A percentile compares a stretch with the other conserved stretches of the same genome.
Evolutionary conservation across 495 filamentous ascomycete species (phyloP).

Genomic region (Tuber microsphaerosporum): DNA sequence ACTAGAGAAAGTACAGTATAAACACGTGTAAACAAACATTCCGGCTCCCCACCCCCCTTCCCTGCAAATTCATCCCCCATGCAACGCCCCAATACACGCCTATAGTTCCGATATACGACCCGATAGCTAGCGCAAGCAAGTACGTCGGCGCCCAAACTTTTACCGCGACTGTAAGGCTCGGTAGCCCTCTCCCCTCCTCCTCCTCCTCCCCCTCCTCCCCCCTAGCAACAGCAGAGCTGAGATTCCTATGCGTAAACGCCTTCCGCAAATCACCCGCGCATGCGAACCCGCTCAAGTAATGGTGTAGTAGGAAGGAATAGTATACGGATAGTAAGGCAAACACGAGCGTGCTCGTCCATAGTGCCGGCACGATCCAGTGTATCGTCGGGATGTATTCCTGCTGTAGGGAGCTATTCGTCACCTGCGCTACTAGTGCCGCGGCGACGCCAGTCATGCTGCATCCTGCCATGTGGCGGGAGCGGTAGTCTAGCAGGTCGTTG

Average conservation of each 20-base stretch:
- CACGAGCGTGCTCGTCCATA: constrained; percentile 27
- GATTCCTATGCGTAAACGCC: constrained; percentile 22
- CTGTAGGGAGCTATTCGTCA: constrained; percentile 25
- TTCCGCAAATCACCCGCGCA: constrained; percentile 10
- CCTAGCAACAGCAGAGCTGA: not conserved
- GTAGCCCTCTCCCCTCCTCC: not conserved
- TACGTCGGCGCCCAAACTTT: constrained; percentile 26
- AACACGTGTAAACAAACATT: constrained; percentile 12
- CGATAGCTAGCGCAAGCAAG: constrained; percentile 18
- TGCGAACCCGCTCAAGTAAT: constrained; percentile 19
- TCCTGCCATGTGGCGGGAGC: constrained; percentile 27
- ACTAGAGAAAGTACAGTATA: not conserved
- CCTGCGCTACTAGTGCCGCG: constrained; percentile 24
- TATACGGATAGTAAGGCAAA: constrained; percentile 21
- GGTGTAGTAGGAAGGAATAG: constrained; percentile 30
- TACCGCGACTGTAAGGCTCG: constrained; percentile 20
- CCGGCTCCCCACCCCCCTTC: constrained; percentile 8
- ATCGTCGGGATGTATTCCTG: constrained; percentile 15
- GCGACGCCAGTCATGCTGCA: constrained; percentile 39
- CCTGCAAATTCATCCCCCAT: constrained; percentile 6
- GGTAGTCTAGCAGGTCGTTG: constrained; percentile 23
- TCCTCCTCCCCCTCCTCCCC: not conserved
- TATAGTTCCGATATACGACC: constrained; percentile 24
- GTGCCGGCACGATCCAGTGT: constrained; percentile 24
- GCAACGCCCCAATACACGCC: constrained; percentile 29